phyloP scores from a whole-genome alignment of 441 rosid genomes.

The Omphalea diandra region DNA sequence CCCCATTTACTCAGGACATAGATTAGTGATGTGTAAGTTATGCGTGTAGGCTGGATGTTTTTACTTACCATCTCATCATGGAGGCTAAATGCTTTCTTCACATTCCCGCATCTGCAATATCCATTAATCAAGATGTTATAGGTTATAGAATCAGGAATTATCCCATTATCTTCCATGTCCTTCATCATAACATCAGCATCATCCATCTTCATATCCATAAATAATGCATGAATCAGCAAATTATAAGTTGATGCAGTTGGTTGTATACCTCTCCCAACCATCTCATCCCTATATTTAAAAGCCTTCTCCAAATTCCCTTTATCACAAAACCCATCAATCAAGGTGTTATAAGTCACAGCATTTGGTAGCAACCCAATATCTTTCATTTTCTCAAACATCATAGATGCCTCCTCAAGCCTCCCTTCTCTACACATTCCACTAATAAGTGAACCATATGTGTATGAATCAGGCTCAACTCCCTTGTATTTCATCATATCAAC shows the following conservation, averaged over 20 bases:
- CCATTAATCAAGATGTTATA: conserved; percentile 85
- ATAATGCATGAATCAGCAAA: conserved; percentile 71
- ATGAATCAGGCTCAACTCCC: conserved; percentile 66
- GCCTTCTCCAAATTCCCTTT: conserved; percentile 65
- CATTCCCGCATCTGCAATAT: conserved; percentile 68
- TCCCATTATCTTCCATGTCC: conserved; percentile 62
- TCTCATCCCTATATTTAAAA: conserved; percentile 67
- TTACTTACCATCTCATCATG: conserved; percentile 62
- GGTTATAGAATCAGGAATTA: conserved; percentile 63
- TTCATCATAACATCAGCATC: conserved; percentile 61
- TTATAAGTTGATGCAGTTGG: conserved; percentile 82
- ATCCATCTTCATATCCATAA: conserved; percentile 60
- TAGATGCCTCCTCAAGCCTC: conserved; percentile 59
- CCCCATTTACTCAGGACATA: conserved; percentile 60
- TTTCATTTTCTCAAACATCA: conserved; percentile 55
- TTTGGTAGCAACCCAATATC: conserved; percentile 60
- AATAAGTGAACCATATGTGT: conserved; percentile 67
- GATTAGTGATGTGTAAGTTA: conserved; percentile 78
- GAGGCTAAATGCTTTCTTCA: conserved; percentile 62
- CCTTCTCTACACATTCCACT: conserved; percentile 79
- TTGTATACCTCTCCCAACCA: conserved; percentile 57
- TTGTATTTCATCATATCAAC: conserved; percentile 55
- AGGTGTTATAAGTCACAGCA: conserved; percentile 72
- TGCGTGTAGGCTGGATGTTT: conserved; percentile 62
- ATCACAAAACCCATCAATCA: conserved; percentile 77